Evolutionary conservation across 495 filamentous ascomycete species (phyloP).

Genomic region (Xylaria acuta): DNA sequence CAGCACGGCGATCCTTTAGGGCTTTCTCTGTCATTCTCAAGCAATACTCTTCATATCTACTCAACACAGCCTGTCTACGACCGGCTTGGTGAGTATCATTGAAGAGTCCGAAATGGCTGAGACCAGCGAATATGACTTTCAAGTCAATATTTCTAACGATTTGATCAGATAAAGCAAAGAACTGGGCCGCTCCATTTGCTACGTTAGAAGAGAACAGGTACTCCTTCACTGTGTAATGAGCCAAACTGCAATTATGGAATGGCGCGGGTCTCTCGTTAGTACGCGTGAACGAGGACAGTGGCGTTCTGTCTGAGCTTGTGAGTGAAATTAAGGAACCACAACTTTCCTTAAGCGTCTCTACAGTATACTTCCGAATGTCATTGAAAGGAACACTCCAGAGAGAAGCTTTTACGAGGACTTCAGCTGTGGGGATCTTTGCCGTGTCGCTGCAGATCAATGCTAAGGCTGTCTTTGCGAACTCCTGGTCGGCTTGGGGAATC

Average conservation of each 20-base stretch:
- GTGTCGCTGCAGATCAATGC: conserved; percentile 38
- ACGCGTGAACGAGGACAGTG: not conserved
- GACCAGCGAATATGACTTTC: conserved; percentile 33
- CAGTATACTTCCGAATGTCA: conserved; percentile 28
- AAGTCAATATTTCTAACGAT: conserved; percentile 31
- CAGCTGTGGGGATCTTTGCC: conserved; percentile 25
- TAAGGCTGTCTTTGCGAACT: conserved; percentile 38
- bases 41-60: conserved; percentile 35
- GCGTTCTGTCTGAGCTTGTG: conserved; percentile 21
- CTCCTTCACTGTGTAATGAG: conserved; percentile 46
- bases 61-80: conserved; percentile 9
- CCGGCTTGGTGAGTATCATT: not conserved
- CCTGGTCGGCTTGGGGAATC: conserved; percentile 36
- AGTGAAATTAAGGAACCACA: conserved; percentile 41
- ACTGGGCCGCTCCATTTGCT: conserved; percentile 15
- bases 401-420: conserved; percentile 32
- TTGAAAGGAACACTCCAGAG: conserved; percentile 32
- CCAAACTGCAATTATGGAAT: conserved; percentile 32
- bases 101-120: conserved; percentile 26
- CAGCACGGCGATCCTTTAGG: conserved; percentile 15
- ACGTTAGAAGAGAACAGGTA: conserved; percentile 36
- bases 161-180: conserved; percentile 33
- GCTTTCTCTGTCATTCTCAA: conserved; percentile 29
- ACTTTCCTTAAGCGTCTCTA: conserved; percentile 31
- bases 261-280: conserved; percentile 10